phyloP scores from a whole-genome alignment of 2,329 filamentous ascomycete species.

The Calonectria hawksworthii region DNA sequence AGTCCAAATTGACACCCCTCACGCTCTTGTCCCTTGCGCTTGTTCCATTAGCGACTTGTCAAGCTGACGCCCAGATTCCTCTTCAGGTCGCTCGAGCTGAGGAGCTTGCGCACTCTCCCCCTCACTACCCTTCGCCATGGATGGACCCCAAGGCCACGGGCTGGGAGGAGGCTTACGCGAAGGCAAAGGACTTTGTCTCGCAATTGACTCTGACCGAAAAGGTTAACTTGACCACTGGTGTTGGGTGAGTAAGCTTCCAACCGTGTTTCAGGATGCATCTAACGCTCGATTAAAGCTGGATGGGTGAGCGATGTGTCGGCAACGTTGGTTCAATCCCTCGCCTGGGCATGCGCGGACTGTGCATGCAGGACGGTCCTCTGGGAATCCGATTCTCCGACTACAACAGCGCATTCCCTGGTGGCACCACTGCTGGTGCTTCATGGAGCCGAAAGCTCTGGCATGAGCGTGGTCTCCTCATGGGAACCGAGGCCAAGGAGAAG shows the following conservation, averaged over 20 bases:
- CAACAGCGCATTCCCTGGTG: constrained; percentile 84
- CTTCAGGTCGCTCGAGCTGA: constrained; percentile 38
- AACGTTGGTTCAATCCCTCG: constrained; percentile 79
- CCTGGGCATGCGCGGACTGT: constrained; percentile 80
- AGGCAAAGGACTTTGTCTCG: constrained; percentile 84
- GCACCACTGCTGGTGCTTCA: constrained; percentile 84
- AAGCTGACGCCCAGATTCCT: constrained; percentile 40
- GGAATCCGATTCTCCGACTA: constrained; percentile 85
- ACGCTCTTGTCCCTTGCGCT: constrained; percentile 24
- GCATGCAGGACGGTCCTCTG: constrained; percentile 87
- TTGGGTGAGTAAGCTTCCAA: constrained; percentile 71
- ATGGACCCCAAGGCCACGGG: constrained; percentile 77
- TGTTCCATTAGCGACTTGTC: constrained; percentile 19
- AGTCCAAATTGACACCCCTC: constrained; percentile 14
- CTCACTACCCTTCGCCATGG: constrained; percentile 91
- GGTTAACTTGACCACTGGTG: constrained; percentile 94
- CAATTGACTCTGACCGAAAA: constrained; percentile 89
- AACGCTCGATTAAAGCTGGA: constrained; percentile 47
- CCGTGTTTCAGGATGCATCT: constrained; percentile 42
- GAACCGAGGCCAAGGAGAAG: constrained; percentile 78
- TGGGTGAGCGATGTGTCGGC: constrained; percentile 81
- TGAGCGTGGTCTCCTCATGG: constrained; percentile 62
- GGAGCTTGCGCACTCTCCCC: constrained; percentile 60
- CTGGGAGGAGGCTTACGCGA: constrained; percentile 82
- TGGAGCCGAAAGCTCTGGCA: constrained; percentile 81